phyloP scores from a whole-genome alignment of 73 alveolate genomes.

The Stentor roeselii region DNA sequence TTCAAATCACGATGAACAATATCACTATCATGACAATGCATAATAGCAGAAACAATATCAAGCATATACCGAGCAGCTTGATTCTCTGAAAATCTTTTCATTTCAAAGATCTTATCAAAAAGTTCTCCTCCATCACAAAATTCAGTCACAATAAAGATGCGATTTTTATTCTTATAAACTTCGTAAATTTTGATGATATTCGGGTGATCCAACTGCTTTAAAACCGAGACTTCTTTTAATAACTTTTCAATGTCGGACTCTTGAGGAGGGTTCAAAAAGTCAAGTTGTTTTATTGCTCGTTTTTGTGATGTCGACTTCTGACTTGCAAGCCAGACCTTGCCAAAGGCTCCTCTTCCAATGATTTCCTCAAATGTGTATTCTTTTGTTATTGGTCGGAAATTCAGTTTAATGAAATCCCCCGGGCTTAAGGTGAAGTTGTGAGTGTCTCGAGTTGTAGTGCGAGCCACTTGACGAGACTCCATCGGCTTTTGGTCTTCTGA shows the following conservation, averaged over 20 bases:
- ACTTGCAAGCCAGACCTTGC: constrained; percentile 38
- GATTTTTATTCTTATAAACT: constrained; percentile 44
- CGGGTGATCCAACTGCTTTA: constrained; percentile 56
- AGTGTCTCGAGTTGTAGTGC: neutral
- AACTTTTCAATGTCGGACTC: neutral
- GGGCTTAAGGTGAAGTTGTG: neutral
- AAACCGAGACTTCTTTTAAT: constrained; percentile 40
- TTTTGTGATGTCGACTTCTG: constrained; percentile 41
- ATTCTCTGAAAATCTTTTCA: constrained; percentile 29
- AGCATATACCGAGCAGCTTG: constrained; percentile 23
- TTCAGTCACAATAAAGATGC: constrained; percentile 52
- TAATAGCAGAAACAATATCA: neutral
- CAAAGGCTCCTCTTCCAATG: constrained; percentile 37
- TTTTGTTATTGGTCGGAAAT: neutral
- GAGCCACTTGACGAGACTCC: neutral
- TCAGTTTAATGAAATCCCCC: neutral
- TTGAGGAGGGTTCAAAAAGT: neutral
- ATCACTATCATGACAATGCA: constrained; percentile 2
- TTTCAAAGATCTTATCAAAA: constrained; percentile 41
- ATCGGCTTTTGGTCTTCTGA: no score
- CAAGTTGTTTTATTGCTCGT: constrained; percentile 36
- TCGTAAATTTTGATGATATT: constrained; percentile 57
- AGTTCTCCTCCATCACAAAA: constrained; percentile 62
- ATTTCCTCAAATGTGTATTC: constrained; percentile 33
- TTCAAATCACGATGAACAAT: constrained; percentile 22